phyloP scores from a whole-genome alignment of 495 filamentous ascomycete species.

The Aspergillus wentii region DNA sequence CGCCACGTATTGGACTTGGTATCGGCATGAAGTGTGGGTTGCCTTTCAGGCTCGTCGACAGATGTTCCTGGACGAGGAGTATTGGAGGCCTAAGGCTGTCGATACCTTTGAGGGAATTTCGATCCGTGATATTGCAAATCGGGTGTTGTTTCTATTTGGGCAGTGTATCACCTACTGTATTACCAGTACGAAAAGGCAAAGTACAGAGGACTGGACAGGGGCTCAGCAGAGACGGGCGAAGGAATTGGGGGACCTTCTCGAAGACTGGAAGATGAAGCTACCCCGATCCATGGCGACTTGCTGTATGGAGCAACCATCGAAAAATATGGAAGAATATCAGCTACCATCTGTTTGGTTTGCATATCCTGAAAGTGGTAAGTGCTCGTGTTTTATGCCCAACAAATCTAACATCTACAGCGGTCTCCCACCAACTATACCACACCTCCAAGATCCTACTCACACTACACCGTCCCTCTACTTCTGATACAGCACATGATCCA shows the following conservation, averaged over 20 bases:
- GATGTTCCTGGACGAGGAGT: constrained; percentile 2
- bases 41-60: constrained; percentile 1
- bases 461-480: background rate
- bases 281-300: background rate
- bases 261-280: constrained; percentile 1
- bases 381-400: background rate
- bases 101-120: background rate
- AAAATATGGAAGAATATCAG: background rate
- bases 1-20: constrained; percentile 7
- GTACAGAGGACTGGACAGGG: background rate
- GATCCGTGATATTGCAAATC: constrained; percentile 4
- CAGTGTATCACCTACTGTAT: constrained; percentile 1
- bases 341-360: constrained; percentile 3
- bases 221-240: background rate
- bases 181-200: background rate
- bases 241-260: background rate
- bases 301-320: background rate
- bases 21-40: constrained; percentile 4
- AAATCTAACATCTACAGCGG: background rate
- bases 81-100: background rate
- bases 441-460: constrained; percentile 5
- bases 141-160: constrained; percentile 1
- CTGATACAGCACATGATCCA: background rate
- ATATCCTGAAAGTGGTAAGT: constrained; percentile 3
- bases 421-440: constrained; percentile 5